phyloP scores from a whole-genome alignment of 2,329 filamentous ascomycete species.

The Didymella pomorum region DNA sequence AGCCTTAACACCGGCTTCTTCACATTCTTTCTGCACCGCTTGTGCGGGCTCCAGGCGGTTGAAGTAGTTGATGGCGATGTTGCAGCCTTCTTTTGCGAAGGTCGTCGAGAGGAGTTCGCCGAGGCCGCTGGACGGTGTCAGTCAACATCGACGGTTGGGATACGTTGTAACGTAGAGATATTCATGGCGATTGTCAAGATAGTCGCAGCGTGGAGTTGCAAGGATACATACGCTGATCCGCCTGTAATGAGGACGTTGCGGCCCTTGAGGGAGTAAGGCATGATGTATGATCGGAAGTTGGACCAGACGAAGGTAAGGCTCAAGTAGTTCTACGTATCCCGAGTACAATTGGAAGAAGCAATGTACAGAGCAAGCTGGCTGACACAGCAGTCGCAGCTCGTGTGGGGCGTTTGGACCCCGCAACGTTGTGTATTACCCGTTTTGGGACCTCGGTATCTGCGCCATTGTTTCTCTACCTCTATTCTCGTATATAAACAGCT shows the following conservation, averaged over 20 bases:
- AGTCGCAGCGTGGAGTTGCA: too few relatives aligned
- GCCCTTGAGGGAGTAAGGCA: constrained; percentile 69
- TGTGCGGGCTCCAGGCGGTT: constrained; percentile 67
- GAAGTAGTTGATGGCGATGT: constrained; percentile 78
- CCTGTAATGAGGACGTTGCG: constrained; percentile 71
- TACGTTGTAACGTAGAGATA: too few relatives aligned
- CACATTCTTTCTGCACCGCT: constrained; percentile 64
- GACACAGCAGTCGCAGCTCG: background rate
- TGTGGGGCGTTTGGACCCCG: constrained; percentile 20
- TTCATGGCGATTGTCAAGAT: too few relatives aligned
- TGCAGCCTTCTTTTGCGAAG: constrained; percentile 73
- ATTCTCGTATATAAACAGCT: too few relatives aligned
- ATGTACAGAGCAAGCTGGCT: background rate
- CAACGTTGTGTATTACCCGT: constrained; percentile 1
- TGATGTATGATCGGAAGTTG: constrained; percentile 40
- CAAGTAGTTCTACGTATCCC: too few relatives aligned
- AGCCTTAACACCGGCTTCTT: constrained; percentile 60
- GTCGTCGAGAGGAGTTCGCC: constrained; percentile 72
- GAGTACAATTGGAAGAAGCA: background rate
- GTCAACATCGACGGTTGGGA: too few relatives aligned
- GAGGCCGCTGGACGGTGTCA: constrained; percentile 63
- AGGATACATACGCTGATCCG: constrained; percentile 64
- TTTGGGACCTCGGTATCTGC: constrained; percentile 9
- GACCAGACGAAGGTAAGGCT: too few relatives aligned
- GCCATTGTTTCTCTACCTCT: too few relatives aligned